Percentiles rank a stretch among this genome's conserved stretches.
Evolutionary conservation across 1,284 basidiomycete species (phyloP).

Genomic region (Boletus hoseneyae): DNA sequence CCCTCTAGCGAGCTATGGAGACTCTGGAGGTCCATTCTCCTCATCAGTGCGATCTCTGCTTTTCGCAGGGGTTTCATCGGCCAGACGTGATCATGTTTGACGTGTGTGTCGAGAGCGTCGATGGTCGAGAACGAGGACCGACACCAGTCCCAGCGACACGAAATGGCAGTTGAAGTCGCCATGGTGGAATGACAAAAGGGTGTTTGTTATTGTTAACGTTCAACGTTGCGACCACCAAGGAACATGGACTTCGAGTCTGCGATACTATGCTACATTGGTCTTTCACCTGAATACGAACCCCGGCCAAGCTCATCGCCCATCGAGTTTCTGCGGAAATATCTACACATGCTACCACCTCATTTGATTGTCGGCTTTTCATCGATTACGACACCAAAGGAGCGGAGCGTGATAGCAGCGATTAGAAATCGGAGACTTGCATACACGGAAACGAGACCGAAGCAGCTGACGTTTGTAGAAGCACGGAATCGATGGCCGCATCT

Average conservation of each 20-base stretch:
- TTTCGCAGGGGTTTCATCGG: constrained; percentile 34
- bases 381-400: constrained; percentile 63
- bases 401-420: constrained; percentile 57
- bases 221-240: not conserved
- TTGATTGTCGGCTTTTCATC: constrained; percentile 55
- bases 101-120: constrained; percentile 42
- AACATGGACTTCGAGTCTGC: constrained; percentile 27
- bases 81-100: constrained; percentile 45
- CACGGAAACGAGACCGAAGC: constrained; percentile 47
- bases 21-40: constrained; percentile 35
- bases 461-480: constrained; percentile 51
- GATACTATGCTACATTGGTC: constrained; percentile 60
- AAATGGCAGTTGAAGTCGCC: constrained; percentile 7
- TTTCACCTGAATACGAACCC: constrained; percentile 54
- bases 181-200: not conserved
- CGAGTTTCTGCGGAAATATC: constrained; percentile 56
- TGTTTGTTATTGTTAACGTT: constrained; percentile 28
- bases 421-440: constrained; percentile 69
- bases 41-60: constrained; percentile 30
- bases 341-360: constrained; percentile 66
- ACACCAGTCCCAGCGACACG: constrained; percentile 52
- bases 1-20: constrained; percentile 30
- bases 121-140: constrained; percentile 37
- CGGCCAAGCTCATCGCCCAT: constrained; percentile 58
- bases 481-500: constrained; percentile 58